phyloP scores from a whole-genome alignment of 805 yeast genomes.

The Yarrowia bubula region DNA sequence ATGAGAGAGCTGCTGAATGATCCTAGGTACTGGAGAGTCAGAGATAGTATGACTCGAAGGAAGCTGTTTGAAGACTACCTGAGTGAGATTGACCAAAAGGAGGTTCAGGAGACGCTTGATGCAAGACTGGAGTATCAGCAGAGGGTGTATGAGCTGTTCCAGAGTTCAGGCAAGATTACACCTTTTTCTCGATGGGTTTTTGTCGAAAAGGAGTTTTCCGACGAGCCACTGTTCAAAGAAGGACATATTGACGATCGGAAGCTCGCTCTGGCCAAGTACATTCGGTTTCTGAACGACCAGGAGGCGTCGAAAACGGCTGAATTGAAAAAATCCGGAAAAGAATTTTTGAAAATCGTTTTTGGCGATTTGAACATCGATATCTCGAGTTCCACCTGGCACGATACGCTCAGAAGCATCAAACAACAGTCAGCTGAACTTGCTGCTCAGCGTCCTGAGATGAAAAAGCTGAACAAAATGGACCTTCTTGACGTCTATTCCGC shows the following conservation, averaged over 20 bases:
- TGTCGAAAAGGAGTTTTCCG: slow-evolving; percentile 50
- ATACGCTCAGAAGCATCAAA: slow-evolving; percentile 32
- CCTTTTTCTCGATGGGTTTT: slow-evolving; percentile 66
- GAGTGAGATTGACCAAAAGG: slow-evolving; percentile 47
- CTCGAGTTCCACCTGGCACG: slow-evolving; percentile 42
- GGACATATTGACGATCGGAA: slow-evolving; percentile 58
- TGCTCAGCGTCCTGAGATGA: slow-evolving; percentile 38
- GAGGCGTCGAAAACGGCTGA: slow-evolving; percentile 33
- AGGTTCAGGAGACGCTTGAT: slow-evolving; percentile 52
- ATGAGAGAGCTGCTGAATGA: slow-evolving; percentile 57
- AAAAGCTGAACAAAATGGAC: slow-evolving; percentile 54
- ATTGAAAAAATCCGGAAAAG: slow-evolving; percentile 33
- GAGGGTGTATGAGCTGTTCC: slow-evolving; percentile 52
- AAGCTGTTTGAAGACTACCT: slow-evolving; percentile 60
- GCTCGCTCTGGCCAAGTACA: slow-evolving; percentile 41
- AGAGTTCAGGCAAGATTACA: slow-evolving; percentile 40
- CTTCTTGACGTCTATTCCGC: slow-evolving; percentile 53
- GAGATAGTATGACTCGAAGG: slow-evolving; percentile 60
- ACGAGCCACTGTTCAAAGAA: slow-evolving; percentile 65
- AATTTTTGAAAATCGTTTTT: slow-evolving; percentile 29
- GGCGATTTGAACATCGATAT: slow-evolving; percentile 31
- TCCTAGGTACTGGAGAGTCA: slow-evolving; percentile 65
- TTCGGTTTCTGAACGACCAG: slow-evolving; percentile 33
- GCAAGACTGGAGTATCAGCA: slow-evolving; percentile 52
- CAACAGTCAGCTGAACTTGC: slow-evolving; percentile 30